A percentile compares a stretch with the other conserved stretches of the same genome.
Evolutionary conservation across 768 basidiomycete species (phyloP).

Genomic region (Sporobolomyces roseus): DNA sequence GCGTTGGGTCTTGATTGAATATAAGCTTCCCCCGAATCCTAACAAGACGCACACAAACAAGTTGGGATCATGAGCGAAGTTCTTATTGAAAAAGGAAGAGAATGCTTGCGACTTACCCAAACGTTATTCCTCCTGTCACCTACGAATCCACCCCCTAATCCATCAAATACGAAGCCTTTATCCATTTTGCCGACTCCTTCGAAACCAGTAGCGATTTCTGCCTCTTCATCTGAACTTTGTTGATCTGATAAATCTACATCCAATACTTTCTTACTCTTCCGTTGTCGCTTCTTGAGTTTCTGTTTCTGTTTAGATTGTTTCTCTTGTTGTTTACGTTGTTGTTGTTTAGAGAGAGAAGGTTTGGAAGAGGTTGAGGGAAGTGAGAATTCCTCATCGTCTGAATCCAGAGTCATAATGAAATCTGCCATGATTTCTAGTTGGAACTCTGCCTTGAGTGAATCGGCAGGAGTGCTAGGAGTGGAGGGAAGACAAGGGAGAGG

Average conservation of each 20-base stretch:
- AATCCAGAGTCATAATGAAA: slow-evolving; percentile 44
- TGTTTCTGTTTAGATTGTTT: not conserved
- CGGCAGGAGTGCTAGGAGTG: not conserved
- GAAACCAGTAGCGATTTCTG: not conserved
- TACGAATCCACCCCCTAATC: slow-evolving; percentile 41
- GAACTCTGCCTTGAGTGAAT: not conserved
- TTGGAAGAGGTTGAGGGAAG: not conserved
- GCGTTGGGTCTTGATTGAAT: slow-evolving; percentile 36
- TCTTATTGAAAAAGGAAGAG: not conserved
- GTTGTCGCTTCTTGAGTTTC: slow-evolving; percentile 15
- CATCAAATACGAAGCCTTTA: slow-evolving; percentile 44
- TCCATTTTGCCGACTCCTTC: slow-evolving; percentile 26
- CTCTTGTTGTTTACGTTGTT: not conserved
- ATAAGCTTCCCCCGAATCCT: slow-evolving; percentile 40
- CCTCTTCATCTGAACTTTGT: slow-evolving; percentile 4
- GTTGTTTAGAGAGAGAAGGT: not conserved
- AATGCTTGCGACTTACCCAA: slow-evolving; percentile 43
- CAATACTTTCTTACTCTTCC: slow-evolving; percentile 14
- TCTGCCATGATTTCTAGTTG: slow-evolving; percentile 14
- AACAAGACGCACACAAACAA: not conserved
- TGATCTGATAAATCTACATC: slow-evolving; percentile 4
- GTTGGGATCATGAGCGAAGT: not conserved
- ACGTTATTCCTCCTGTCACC: slow-evolving; percentile 35
- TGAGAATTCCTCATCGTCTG: slow-evolving; percentile 41
- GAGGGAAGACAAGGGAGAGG: not conserved